Percentiles rank a stretch among this genome's conserved stretches.
Conservation (phyloP, 495 filamentous ascomycete species). For the Penicillium paradoxum region DNA sequence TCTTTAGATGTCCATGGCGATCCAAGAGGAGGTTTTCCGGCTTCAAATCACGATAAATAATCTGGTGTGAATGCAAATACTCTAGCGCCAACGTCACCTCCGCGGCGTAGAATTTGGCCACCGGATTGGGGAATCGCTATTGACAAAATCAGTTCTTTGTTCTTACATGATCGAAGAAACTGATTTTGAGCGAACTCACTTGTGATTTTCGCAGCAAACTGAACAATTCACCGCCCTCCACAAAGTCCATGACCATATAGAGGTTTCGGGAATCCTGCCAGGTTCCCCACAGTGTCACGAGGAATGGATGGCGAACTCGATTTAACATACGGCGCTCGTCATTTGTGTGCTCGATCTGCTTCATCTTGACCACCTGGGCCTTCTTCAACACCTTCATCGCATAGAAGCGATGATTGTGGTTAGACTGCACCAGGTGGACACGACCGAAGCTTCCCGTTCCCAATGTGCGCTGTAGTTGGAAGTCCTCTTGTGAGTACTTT, state of each 20-base stretch:
- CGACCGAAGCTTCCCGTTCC: conserved; percentile 96
- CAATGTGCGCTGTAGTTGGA: conserved; percentile 79
- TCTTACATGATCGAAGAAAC: neutral
- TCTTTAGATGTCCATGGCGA: conserved; percentile 94
- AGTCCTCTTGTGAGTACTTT: conserved; percentile 93
- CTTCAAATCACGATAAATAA: conserved; percentile 97
- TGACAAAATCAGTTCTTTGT: neutral
- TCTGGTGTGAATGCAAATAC: conserved; percentile 90
- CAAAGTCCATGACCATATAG: conserved; percentile 99
- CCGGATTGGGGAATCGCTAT: conserved; percentile 96
- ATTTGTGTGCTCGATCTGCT: conserved; percentile 98
- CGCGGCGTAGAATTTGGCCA: conserved; percentile 97
- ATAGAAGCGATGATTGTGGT: conserved; percentile 95
- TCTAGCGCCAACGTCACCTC: conserved; percentile 94
- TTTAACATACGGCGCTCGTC: conserved; percentile 94
- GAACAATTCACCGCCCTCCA: conserved; percentile 98
- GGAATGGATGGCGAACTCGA: conserved; percentile 92
- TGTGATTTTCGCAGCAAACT: conserved; percentile 93
- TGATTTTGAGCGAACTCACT: conserved; percentile 49
- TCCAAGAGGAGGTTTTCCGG: conserved; percentile 94
- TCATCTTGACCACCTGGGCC: conserved; percentile 98
- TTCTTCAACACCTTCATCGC: conserved; percentile 98
- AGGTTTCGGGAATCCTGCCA: conserved; percentile 93
- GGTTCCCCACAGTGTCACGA: conserved; percentile 97
- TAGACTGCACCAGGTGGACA: conserved; percentile 93